Conservation (phyloP, 805 yeast genomes). For the Tetrapisispora namnaoensis region DNA sequence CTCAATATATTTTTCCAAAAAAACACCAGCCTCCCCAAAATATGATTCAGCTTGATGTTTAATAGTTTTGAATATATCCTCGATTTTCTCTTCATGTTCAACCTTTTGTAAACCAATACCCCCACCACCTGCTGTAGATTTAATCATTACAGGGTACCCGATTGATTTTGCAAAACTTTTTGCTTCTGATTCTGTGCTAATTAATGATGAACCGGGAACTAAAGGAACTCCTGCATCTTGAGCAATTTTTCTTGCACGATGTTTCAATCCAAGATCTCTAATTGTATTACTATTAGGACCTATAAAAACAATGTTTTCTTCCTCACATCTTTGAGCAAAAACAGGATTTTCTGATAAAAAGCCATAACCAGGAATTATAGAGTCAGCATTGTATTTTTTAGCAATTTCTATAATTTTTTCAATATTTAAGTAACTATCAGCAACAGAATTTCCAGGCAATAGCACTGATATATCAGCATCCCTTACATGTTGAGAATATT, state of each 20-base stretch:
- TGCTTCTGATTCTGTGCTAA: conserved; percentile 66
- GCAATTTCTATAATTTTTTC: conserved; percentile 85
- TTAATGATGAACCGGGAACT: conserved; percentile 93
- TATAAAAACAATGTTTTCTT: conserved; percentile 80
- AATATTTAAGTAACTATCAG: conserved; percentile 79
- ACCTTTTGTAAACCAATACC: conserved; percentile 96
- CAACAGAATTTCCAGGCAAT: conserved; percentile 72
- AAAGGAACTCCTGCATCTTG: conserved; percentile 85
- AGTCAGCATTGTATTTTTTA: conserved; percentile 73
- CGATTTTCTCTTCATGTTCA: conserved; percentile 71
- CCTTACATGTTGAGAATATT: conserved; percentile 76
- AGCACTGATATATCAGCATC: conserved; percentile 77
- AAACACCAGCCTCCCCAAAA: conserved; percentile 93
- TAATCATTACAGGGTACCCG: conserved; percentile 89
- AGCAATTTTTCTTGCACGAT: conserved; percentile 94
- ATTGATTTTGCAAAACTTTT: conserved; percentile 59
- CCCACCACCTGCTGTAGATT: conserved; percentile 98
- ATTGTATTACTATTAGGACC: conserved; percentile 97
- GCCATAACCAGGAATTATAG: conserved; percentile 98
- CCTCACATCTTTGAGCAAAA: conserved; percentile 77
- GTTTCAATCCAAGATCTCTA: conserved; percentile 84
- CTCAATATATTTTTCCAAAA: conserved; percentile 88
- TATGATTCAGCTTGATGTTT: conserved; percentile 89
- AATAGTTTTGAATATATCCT: conserved; percentile 78
- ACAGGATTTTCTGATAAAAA: conserved; percentile 94